Base-by-base conservation (phyloP, 768 basidiomycete species). In the Imleria badia region DNA sequence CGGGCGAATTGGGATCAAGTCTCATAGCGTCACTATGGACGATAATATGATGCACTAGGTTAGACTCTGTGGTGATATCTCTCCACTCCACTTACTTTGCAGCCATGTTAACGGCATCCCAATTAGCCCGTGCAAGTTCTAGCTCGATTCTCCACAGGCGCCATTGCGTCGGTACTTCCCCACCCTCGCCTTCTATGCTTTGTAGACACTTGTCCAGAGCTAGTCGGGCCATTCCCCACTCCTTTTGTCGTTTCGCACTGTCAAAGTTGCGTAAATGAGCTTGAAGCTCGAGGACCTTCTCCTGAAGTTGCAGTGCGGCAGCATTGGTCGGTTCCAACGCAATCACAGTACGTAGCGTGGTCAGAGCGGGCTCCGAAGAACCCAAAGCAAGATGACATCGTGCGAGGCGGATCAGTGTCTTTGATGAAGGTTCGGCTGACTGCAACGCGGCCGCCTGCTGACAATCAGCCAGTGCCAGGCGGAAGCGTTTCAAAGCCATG, bases 381-480 rank as follows among this genome's bases (percentile, higher is more conserved):
- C 90, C 93, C 8, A 91, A 77, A 1, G 90, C 89, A 15, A 92
- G 76, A 57, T 95, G 92, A 70, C 92, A 94, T 47, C 87, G 81
- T 0, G 89, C 91, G 6, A 93, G 81, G 4, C 93, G 87, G 34
- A 91, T 75, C 45, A 94, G 80, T 11, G 91, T 93, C 68, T 94
- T 94, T 1, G 83, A 59, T 6, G 86, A 82, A 8, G 88, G 87
- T 13, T 73, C 64, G 9, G 74, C 66, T 9, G 84, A 69, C 71
- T 93, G 89, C 6, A 92, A 74, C 0, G 81, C 70, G 1, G 81
- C 78, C 5, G 91, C 92, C 34, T 76, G 76, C 67, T 91, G 91
- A 64, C 91, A 94, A 65, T 95, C 92, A 35, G 78, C 79, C 17
- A 94, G 76, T 0, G 93, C 93, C 0, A 75, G 72, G 31, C 83